Base-by-base conservation (phyloP, 768 basidiomycete genomes). In the Hypsizygus marmoreus region DNA sequence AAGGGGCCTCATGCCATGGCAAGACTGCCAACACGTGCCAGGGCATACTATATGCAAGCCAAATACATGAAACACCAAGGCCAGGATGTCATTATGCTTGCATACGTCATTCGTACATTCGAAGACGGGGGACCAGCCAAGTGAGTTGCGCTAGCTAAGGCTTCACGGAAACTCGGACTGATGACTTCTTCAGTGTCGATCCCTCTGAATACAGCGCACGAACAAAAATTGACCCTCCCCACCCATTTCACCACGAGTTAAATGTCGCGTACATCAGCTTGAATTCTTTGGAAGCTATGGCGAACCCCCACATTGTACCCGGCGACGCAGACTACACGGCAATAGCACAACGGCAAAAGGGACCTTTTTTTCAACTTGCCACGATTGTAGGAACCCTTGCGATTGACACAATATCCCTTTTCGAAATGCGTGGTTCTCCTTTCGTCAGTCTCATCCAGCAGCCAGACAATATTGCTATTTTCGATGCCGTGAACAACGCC, bases 1-100 rank as follows among this genome's bases (percentile, higher is more conserved):
- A 55, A 66, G 43, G 76, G 67, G 40, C 71, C 56, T 42, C 72
- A 64, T 10, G 61, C 76, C 1, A 50, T 86, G 50, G 79, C 81
- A 1, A 73, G 79, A 29, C 60, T 76, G 23, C 69, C 69, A 0
- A 80, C 78, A 3, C 64, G 63, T 35, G 64, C 64, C 26, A 82
- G 79, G 58, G 82, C 79, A 0, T 84, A 76, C 54, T 67, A 75
- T 38, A 50, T 88, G 3, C 73, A 78, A 51, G 86, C 82, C 19
- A 80, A 78, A 55, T 86, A 84, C 52, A 75, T 81, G 72, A 68
- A 66, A 16, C 64, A 72, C 57, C 62, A 57, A 51, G 74, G 48
- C 38, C 58, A 52, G 55, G 66, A 56, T 14, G 82, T 80, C 6
- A 77, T 88, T 30, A 73, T 80, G 62, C 76, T 87, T 17, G 74